phyloP scores from a whole-genome alignment of 2,329 filamentous ascomycete species.

The Neopestalotiopsis sp. region DNA sequence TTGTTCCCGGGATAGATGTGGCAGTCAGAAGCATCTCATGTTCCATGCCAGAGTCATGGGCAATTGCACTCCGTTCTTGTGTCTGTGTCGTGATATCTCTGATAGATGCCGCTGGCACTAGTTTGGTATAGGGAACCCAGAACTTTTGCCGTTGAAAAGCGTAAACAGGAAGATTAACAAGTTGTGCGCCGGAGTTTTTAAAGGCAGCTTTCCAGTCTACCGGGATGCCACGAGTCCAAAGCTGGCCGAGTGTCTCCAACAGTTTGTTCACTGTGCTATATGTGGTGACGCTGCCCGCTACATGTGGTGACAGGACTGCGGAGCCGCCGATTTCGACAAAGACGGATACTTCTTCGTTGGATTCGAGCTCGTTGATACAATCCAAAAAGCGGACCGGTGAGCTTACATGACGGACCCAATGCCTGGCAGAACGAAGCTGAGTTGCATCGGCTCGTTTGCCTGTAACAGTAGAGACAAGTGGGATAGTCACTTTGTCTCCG shows the following conservation, averaged over 20 bases:
- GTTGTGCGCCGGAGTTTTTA: not conserved
- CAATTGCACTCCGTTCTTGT: not conserved
- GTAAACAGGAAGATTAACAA: slow-evolving; percentile 8
- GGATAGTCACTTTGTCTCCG: not conserved
- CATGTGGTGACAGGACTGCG: slow-evolving; percentile 12
- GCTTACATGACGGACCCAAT: slow-evolving; percentile 12
- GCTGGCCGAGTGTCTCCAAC: slow-evolving; percentile 5
- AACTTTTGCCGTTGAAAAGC: slow-evolving; percentile 4
- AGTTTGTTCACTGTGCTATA: slow-evolving; percentile 7
- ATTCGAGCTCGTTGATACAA: slow-evolving; percentile 10
- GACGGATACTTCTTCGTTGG: slow-evolving; percentile 8
- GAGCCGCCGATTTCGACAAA: slow-evolving; percentile 14
- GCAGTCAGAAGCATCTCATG: slow-evolving; percentile 12
- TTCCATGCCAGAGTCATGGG: not conserved
- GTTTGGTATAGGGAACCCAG: slow-evolving; percentile 6
- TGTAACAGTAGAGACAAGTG: slow-evolving; percentile 10
- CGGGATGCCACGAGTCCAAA: slow-evolving; percentile 4
- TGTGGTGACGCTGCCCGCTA: slow-evolving; percentile 2
- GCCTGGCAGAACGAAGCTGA: not conserved
- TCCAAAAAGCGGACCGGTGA: slow-evolving; percentile 11
- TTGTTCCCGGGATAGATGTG: slow-evolving; percentile 17
- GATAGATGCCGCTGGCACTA: slow-evolving; percentile 1
- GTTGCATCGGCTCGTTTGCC: slow-evolving; percentile 11
- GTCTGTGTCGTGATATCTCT: not conserved
- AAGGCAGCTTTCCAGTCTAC: slow-evolving; percentile 5